Conservation (phyloP, 805 yeast genomes). For the Starmerella ratchasimensis region DNA sequence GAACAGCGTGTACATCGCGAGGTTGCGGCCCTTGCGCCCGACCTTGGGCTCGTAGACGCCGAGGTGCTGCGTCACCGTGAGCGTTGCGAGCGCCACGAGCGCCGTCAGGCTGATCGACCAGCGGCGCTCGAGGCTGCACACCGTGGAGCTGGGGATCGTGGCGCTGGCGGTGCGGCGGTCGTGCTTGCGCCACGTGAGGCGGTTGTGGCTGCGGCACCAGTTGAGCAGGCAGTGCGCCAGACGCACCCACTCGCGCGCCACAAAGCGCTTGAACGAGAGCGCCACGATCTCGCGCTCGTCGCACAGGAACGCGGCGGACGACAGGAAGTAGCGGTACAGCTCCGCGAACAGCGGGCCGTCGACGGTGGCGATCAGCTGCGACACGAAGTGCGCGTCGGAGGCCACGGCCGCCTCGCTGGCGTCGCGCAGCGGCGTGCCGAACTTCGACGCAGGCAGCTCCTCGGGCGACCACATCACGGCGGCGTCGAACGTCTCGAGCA, state of each 20-base stretch:
- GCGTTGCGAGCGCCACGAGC: conserved; percentile 3
- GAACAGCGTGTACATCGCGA: conserved; percentile 7
- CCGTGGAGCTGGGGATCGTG: too few species aligned
- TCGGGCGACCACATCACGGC: conserved; percentile 1
- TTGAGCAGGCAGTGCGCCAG: conserved; percentile 5
- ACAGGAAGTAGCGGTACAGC: conserved; percentile 17
- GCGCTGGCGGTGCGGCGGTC: too few species aligned
- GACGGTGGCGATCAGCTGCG: not conserved
- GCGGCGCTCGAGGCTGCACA: too few species aligned
- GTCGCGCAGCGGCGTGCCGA: conserved; percentile 1
- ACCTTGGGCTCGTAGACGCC: not conserved
- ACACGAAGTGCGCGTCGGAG: conserved; percentile 6
- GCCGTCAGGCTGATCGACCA: not conserved
- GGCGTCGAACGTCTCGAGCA: not conserved
- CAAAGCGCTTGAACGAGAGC: not conserved
- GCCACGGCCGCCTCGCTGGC: conserved; percentile 3
- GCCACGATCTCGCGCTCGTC: conserved; percentile 16
- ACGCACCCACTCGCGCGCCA: conserved; percentile 10
- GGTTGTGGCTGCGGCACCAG: too few species aligned
- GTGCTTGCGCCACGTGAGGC: too few species aligned
- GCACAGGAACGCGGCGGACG: conserved; percentile 6
- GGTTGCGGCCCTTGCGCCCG: not conserved
- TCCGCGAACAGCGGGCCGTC: not conserved
- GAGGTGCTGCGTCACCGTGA: conserved; percentile 3
- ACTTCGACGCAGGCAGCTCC: not conserved